A percentile compares a stretch with the other conserved stretches of the same genome.
Evolutionary conservation across 129 eudicot genomes (phyloP).

Genomic region (Lactuca sativa): DNA sequence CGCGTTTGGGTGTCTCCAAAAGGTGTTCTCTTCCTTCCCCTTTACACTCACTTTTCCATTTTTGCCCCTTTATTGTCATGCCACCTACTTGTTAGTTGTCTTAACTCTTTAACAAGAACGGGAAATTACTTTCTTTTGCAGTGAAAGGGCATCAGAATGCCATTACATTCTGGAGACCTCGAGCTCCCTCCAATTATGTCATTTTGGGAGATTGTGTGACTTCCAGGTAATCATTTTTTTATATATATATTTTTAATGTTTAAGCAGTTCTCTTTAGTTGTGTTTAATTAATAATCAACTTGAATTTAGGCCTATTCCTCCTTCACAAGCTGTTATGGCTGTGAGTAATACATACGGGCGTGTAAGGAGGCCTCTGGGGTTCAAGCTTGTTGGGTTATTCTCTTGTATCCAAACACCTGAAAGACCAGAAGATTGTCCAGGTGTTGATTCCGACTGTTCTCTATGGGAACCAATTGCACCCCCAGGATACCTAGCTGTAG

Average conservation of each 20-base stretch:
- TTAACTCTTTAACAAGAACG: constrained; percentile 8
- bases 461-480: constrained; percentile 94
- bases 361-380: constrained; percentile 88
- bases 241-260: constrained; percentile 1
- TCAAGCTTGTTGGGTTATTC: constrained; percentile 67
- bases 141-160: constrained; percentile 59
- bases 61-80: constrained; percentile 11
- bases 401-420: constrained; percentile 56
- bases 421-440: constrained; percentile 31
- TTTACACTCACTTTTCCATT: not conserved
- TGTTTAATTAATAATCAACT: constrained; percentile 16
- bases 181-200: constrained; percentile 91
- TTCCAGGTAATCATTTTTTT: constrained; percentile 52
- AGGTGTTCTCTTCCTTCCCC: constrained; percentile 41
- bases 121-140: constrained; percentile 27
- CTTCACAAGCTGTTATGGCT: constrained; percentile 87
- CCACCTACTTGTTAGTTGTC: constrained; percentile 19
- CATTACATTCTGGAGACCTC: constrained; percentile 97
- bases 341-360: constrained; percentile 91
- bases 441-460: constrained; percentile 60
- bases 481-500: constrained; percentile 82
- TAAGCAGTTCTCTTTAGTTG: not conserved
- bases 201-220: constrained; percentile 95
- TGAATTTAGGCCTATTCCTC: constrained; percentile 86
- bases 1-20: constrained; percentile 82